These are phyloP conservation scores for Lodderomyces beijingensis DNA, from an alignment of 1,139 yeast genomes.

Conservation along the genomic window DNA sequence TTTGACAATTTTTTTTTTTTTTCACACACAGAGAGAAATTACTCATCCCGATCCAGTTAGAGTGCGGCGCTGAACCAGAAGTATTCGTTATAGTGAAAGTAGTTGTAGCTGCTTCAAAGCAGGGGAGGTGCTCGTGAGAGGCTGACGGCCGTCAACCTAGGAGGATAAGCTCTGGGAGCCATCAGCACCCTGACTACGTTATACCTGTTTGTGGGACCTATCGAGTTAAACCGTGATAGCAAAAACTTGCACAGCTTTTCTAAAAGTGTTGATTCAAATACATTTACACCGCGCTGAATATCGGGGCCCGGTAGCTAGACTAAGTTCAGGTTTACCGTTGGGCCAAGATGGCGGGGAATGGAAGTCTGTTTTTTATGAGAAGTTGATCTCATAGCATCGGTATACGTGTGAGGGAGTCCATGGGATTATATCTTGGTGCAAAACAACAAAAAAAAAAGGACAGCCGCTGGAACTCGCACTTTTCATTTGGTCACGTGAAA, in stretches of 20 bases:
- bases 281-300: not conserved
- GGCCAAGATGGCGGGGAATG: too few relatives aligned
- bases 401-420: not conserved
- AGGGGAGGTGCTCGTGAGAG: too few relatives aligned
- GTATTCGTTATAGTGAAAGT: too few relatives aligned
- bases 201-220: too few relatives aligned
- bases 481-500: not conserved
- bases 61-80: too few relatives aligned
- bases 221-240: too few relatives aligned
- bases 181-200: too few relatives aligned
- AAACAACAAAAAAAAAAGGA: not conserved
- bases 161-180: too few relatives aligned
- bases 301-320: not conserved
- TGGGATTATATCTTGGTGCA: not conserved
- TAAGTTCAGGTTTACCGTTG: not conserved
- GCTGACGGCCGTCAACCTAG: too few relatives aligned
- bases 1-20: not conserved
- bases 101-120: too few relatives aligned
- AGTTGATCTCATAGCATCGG: not conserved
- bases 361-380: not conserved
- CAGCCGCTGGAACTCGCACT: not conserved
- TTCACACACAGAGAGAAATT: not conserved
- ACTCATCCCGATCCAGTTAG: not conserved
- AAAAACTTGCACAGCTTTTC: too few relatives aligned
- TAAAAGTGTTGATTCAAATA: too few relatives aligned